Conservation (phyloP, 2,329 filamentous ascomycete genomes). For the Aspergillaceae sp. region DNA sequence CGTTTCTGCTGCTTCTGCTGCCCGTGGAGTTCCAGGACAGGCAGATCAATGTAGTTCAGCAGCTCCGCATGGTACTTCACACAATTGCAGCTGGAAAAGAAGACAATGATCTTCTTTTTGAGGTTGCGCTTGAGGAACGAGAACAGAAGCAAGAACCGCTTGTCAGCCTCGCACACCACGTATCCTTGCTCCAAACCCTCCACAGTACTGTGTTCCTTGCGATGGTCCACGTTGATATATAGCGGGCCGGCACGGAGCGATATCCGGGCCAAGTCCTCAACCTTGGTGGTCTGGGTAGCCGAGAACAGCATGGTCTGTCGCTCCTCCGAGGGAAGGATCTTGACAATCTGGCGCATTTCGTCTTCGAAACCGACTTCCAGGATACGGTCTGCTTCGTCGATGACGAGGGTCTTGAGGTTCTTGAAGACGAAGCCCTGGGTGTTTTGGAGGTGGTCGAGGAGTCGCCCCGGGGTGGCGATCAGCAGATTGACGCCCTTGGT, state of each 20-base stretch:
- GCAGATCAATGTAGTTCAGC: constrained; percentile 94
- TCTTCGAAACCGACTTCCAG: constrained; percentile 97
- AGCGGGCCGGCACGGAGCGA: constrained; percentile 83
- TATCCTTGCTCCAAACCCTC: constrained; percentile 94
- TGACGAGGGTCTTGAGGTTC: constrained; percentile 84
- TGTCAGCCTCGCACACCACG: constrained; percentile 84
- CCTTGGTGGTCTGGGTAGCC: constrained; percentile 95
- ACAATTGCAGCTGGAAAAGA: constrained; percentile 84
- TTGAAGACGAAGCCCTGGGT: constrained; percentile 85
- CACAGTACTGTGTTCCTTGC: constrained; percentile 83
- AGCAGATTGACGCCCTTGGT: constrained; percentile 88
- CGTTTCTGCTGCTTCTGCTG: constrained; percentile 99
- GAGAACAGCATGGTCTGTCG: constrained; percentile 98
- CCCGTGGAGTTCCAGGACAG: constrained; percentile 76
- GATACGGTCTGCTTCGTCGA: constrained; percentile 95
- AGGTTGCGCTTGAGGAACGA: constrained; percentile 86
- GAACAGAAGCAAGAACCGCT: constrained; percentile 87
- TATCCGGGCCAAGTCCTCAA: constrained; percentile 91
- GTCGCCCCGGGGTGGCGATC: constrained; percentile 83
- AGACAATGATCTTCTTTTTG: constrained; percentile 97
- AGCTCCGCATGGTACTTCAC: constrained; percentile 95
- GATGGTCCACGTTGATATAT: constrained; percentile 93
- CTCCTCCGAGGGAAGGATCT: constrained; percentile 78
- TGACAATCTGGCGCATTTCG: constrained; percentile 94
- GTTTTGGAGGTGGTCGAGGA: constrained; percentile 90